These are phyloP conservation scores for Trypanosoma vivax DNA, from an alignment of 208 protist genomes.

Conservation along the genomic window DNA sequence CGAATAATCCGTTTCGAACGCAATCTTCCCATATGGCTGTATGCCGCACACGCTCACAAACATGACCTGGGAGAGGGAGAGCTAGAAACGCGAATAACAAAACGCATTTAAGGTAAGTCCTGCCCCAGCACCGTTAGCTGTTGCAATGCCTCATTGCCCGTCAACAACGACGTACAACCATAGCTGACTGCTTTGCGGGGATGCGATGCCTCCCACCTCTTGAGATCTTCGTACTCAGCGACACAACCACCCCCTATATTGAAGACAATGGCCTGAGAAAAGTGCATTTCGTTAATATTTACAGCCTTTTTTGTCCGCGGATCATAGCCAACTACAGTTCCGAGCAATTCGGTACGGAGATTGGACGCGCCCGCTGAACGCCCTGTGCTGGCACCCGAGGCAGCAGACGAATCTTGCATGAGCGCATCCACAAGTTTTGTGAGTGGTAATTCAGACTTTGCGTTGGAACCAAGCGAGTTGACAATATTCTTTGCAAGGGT, in stretches of 20 bases:
- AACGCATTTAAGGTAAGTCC: neutral
- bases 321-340: conserved; percentile 68
- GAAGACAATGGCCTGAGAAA: conserved; percentile 87
- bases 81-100: neutral
- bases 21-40: too few species aligned
- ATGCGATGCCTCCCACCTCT: conserved; percentile 68
- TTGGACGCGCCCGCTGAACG: conserved; percentile 12
- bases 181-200: conserved; percentile 78
- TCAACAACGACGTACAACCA: conserved; percentile 74
- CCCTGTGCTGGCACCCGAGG: neutral
- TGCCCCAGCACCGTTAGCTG: conserved; percentile 63
- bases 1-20: conserved; percentile 8
- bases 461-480: conserved; percentile 48
- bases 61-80: neutral
- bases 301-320: conserved; percentile 56
- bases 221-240: conserved; percentile 87
- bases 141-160: conserved; percentile 70
- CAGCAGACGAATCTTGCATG: conserved; percentile 49
- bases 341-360: conserved; percentile 27
- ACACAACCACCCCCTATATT: conserved; percentile 76
- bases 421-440: conserved; percentile 84
- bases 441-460: conserved; percentile 66
- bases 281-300: conserved; percentile 50
- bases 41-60: too few species aligned
- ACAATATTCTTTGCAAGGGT: conserved; percentile 77